A percentile compares a stretch with the other conserved stretches of the same genome.
Evolutionary conservation across 306 rosid genomes (phyloP).

Genomic region (Pterocarpus macrocarpus): DNA sequence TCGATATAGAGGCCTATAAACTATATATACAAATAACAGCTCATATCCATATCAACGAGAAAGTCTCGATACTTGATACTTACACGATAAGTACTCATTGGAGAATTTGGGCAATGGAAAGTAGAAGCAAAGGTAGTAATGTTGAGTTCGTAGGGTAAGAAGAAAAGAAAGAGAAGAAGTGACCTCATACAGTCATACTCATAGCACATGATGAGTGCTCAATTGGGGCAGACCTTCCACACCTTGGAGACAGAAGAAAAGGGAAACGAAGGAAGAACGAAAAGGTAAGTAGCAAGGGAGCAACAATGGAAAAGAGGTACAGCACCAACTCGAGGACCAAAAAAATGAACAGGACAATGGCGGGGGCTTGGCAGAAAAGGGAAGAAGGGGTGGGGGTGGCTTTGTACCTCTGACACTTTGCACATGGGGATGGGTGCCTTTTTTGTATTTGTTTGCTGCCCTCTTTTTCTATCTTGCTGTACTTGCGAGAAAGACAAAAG

Average conservation of each 20-base stretch:
- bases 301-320: constrained; percentile 7
- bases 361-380: not conserved
- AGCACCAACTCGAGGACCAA: constrained; percentile 32
- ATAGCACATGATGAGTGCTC: constrained; percentile 22
- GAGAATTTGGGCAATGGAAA: not conserved
- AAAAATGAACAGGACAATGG: constrained; percentile 43
- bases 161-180: not conserved
- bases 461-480: not conserved
- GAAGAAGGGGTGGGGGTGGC: not conserved
- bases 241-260: constrained; percentile 16
- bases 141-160: not conserved
- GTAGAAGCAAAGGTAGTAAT: constrained; percentile 8
- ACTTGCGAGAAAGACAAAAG: not conserved
- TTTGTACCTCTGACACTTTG: constrained; percentile 7
- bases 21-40: too few relatives aligned
- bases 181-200: not conserved
- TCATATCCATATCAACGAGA: too few relatives aligned
- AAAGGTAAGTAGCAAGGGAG: not conserved
- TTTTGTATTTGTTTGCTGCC: not conserved
- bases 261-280: not conserved
- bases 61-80: too few relatives aligned
- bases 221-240: constrained; percentile 43
- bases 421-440: constrained; percentile 51
- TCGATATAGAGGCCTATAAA: too few relatives aligned
- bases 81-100: too few relatives aligned